Conservation (phyloP, 2,329 filamentous ascomycete species). For the Botrytis fragariae region DNA sequence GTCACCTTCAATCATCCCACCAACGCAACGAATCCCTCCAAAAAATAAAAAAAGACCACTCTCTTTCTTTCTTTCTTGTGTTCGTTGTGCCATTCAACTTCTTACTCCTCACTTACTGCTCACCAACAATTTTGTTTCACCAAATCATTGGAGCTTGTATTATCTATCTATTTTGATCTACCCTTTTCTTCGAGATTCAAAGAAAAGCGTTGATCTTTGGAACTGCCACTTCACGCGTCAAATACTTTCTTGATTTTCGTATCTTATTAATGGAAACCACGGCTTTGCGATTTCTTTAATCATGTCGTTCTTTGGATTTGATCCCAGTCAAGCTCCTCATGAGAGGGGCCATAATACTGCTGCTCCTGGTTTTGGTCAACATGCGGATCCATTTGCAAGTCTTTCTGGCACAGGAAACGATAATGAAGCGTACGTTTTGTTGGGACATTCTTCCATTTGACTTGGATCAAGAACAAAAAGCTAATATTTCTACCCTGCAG, state of each 20-base stretch:
- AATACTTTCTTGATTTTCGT: background rate
- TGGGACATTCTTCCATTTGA: background rate
- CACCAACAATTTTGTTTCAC: background rate
- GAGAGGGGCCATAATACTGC: slow-evolving; percentile 63
- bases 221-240: background rate
- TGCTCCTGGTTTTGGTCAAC: slow-evolving; percentile 78
- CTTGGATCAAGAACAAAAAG: background rate
- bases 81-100: slow-evolving; percentile 4
- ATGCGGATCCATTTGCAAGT: slow-evolving; percentile 82
- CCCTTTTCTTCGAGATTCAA: background rate
- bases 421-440: slow-evolving; percentile 42
- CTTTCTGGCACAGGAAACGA: slow-evolving; percentile 66
- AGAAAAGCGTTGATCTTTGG: background rate
- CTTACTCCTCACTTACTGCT: background rate
- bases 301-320: slow-evolving; percentile 94
- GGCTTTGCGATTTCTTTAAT: slow-evolving; percentile 13
- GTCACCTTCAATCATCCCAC: slow-evolving; percentile 7
- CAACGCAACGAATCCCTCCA: background rate
- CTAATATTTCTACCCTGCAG: slow-evolving; percentile 40
- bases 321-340: slow-evolving; percentile 59
- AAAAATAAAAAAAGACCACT: background rate
- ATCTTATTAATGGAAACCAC: slow-evolving; percentile 10
- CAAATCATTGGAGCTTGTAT: background rate
- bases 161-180: slow-evolving; percentile 5
- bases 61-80: background rate